These are phyloP conservation scores for Gryganskiella cystojenkinii DNA, from an alignment of 192 early-diverging fungal genomes.

Conservation along the genomic window DNA sequence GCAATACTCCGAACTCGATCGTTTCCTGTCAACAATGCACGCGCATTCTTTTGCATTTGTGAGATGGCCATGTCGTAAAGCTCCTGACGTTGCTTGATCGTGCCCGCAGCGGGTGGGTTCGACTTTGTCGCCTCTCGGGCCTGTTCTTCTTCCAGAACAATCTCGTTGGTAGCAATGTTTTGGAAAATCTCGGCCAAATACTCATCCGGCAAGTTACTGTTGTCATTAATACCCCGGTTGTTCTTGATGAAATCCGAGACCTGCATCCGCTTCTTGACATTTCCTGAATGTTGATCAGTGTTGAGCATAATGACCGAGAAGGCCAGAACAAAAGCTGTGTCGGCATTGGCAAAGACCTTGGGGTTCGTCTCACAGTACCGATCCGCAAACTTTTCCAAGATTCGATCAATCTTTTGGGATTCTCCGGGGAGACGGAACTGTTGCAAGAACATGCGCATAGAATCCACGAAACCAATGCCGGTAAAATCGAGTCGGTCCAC, in stretches of 20 bases:
- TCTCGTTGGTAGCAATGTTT: conserved; percentile 86
- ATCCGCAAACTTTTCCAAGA: conserved; percentile 98
- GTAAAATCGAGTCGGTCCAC: conserved; percentile 89
- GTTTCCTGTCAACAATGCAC: conserved; percentile 69
- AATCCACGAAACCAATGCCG: conserved; percentile 78
- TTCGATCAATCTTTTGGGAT: conserved; percentile 94
- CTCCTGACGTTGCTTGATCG: conserved; percentile 62
- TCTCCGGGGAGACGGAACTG: conserved; percentile 93
- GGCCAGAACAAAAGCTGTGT: conserved; percentile 92
- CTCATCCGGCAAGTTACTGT: conserved; percentile 80
- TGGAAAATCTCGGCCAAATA: conserved; percentile 84
- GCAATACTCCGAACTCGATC: conserved; percentile 57
- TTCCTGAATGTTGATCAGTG: conserved; percentile 90
- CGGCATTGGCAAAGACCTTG: conserved; percentile 86
- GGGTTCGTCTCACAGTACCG: conserved; percentile 88
- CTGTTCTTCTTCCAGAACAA: conserved; percentile 93
- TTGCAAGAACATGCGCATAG: conserved; percentile 87
- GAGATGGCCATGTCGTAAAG: conserved; percentile 69
- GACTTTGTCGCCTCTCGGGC: conserved; percentile 52
- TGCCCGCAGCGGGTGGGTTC: conserved; percentile 34
- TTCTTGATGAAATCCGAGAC: conserved; percentile 89
- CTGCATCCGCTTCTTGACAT: conserved; percentile 89
- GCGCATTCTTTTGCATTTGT: conserved; percentile 78
- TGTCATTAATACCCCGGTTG: conserved; percentile 95
- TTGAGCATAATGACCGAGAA: conserved; percentile 95